These are phyloP conservation scores for Amylostereum areolatum DNA, from an alignment of 1,284 basidiomycete genomes.

Conservation along the genomic window DNA sequence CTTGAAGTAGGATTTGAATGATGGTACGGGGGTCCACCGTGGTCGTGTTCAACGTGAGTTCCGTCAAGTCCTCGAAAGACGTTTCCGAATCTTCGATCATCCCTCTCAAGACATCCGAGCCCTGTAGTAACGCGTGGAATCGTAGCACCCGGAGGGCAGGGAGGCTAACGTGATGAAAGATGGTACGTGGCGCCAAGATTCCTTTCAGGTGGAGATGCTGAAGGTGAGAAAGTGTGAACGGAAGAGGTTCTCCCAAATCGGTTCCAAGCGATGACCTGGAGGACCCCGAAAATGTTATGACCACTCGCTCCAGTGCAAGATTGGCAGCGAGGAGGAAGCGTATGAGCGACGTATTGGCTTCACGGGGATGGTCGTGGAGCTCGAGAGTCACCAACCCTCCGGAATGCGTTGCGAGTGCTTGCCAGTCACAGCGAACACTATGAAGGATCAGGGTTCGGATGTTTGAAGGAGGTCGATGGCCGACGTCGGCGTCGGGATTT, in stretches of 20 bases:
- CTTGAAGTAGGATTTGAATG: conserved; percentile 8
- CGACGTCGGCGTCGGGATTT: background rate
- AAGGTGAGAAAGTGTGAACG: conserved; percentile 15
- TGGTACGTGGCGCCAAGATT: conserved; percentile 1
- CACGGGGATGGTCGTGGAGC: background rate
- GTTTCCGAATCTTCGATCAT: conserved; percentile 5
- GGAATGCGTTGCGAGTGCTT: background rate
- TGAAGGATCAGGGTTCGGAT: background rate
- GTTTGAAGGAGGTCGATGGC: background rate
- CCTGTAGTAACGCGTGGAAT: conserved; percentile 7
- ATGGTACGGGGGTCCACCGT: conserved; percentile 2
- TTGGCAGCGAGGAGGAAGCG: background rate
- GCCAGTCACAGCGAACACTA: background rate
- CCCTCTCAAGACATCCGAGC: background rate
- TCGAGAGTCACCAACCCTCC: background rate
- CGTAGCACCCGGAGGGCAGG: conserved; percentile 19
- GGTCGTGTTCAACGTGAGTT: conserved; percentile 18
- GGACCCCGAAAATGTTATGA: background rate
- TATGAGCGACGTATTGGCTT: background rate
- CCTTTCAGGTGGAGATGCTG: conserved; percentile 14
- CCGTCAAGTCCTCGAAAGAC: conserved; percentile 13
- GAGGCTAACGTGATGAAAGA: conserved; percentile 8
- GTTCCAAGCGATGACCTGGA: background rate
- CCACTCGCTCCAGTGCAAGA: background rate
- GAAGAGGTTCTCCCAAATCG: background rate